These are phyloP conservation scores for Phaffia rhodozyma DNA, from an alignment of 1,284 basidiomycete species.

Conservation along the genomic window DNA sequence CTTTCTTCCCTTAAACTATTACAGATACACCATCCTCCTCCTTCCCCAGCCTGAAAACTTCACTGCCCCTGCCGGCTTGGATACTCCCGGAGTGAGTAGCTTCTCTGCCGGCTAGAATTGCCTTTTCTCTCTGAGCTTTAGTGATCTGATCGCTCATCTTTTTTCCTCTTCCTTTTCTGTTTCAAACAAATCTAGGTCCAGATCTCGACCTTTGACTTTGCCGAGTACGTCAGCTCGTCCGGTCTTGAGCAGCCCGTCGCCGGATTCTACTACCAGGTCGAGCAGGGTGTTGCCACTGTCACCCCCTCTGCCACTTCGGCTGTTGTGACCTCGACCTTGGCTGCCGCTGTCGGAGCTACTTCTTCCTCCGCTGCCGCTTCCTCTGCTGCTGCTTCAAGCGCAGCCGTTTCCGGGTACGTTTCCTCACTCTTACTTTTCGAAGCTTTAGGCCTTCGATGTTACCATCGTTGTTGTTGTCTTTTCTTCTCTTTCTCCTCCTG, in stretches of 20 bases:
- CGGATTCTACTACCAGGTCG: constrained; percentile 52
- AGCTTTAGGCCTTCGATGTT: too few relatives aligned
- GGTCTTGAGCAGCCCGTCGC: constrained; percentile 46
- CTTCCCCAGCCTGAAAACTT: constrained; percentile 50
- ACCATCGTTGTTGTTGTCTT: too few relatives aligned
- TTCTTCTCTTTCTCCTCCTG: not conserved
- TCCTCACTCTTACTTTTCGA: not conserved
- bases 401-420: not conserved
- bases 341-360: not conserved
- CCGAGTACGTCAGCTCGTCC: constrained; percentile 20
- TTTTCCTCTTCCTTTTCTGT: not conserved
- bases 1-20: not conserved
- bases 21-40: constrained; percentile 52
- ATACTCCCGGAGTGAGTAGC: constrained; percentile 30
- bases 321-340: constrained; percentile 50
- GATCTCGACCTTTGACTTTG: constrained; percentile 14
- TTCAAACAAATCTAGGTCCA: not conserved
- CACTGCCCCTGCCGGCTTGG: constrained; percentile 44
- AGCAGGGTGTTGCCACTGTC: constrained; percentile 45
- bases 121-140: not conserved
- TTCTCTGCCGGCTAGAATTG: not conserved
- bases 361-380: not conserved
- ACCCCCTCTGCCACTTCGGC: constrained; percentile 45
- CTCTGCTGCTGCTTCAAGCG: not conserved
- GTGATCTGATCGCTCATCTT: not conserved